A percentile compares a stretch with the other conserved stretches of the same genome.
Evolutionary conservation across 805 yeast genomes (phyloP).

Genomic region (Pichia heedii): DNA sequence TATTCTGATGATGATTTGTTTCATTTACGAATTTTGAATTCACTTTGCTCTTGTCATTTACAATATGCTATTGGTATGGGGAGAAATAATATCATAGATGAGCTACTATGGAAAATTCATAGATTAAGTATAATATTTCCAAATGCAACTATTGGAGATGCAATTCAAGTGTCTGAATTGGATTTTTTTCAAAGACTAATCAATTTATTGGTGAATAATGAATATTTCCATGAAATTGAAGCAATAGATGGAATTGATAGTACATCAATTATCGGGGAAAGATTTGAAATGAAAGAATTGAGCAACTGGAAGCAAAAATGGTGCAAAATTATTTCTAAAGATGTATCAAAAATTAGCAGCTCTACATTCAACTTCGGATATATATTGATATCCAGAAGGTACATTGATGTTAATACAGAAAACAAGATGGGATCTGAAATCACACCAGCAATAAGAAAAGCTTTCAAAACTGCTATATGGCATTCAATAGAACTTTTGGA

Average conservation of each 20-base stretch:
- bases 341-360: conserved; percentile 38
- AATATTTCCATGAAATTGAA: conserved; percentile 1
- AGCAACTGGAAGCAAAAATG: conserved; percentile 40
- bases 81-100: conserved; percentile 29
- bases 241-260: conserved; percentile 10
- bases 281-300: conserved; percentile 27
- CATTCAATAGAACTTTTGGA: conserved; percentile 38
- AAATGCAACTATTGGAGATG: conserved; percentile 43
- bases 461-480: conserved; percentile 31
- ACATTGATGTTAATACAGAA: conserved; percentile 13
- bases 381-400: conserved; percentile 32
- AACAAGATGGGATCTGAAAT: no score
- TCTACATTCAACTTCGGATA: conserved; percentile 43
- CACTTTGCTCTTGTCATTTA: conserved; percentile 43
- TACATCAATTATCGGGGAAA: not conserved
- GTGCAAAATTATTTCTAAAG: conserved; percentile 36
- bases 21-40: conserved; percentile 45
- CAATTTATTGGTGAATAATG: conserved; percentile 9
- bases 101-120: conserved; percentile 32
- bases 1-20: conserved; percentile 35
- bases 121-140: conserved; percentile 39
- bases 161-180: conserved; percentile 43
- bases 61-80: conserved; percentile 44
- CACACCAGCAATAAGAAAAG: no score
- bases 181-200: conserved; percentile 29